These are phyloP conservation scores for Incumbomyces lentus DNA, from an alignment of 2,329 filamentous ascomycete genomes.

Conservation along the genomic window DNA sequence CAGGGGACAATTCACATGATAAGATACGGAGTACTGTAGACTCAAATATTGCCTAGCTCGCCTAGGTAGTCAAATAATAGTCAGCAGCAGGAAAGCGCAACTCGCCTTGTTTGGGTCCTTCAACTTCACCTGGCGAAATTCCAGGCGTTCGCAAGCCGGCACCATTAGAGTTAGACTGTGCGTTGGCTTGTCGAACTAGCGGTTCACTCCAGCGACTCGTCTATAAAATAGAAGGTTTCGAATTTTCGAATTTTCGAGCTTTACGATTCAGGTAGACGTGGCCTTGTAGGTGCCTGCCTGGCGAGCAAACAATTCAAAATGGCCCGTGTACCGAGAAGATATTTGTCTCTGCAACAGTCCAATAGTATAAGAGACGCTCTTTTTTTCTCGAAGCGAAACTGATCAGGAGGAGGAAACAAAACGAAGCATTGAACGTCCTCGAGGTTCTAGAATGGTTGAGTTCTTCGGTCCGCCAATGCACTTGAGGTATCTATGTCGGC, in stretches of 20 bases:
- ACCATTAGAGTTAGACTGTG: not conserved
- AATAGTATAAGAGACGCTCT: no score
- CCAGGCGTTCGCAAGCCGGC: not conserved
- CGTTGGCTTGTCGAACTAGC: constrained; percentile 4
- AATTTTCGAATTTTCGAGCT: not conserved
- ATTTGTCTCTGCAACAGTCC: no score
- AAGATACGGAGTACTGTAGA: no score
- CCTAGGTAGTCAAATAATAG: no score
- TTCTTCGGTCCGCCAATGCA: constrained; percentile 5
- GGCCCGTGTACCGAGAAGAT: no score
- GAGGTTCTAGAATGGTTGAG: not conserved
- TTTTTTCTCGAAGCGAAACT: no score
- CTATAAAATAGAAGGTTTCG: not conserved
- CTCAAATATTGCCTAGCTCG: not conserved
- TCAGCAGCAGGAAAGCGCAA: not conserved
- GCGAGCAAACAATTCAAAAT: no score
- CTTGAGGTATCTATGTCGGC: constrained; percentile 8
- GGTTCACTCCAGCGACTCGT: not conserved
- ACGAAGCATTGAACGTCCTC: constrained; percentile 1
- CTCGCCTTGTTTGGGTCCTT: no score
- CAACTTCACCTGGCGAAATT: not conserved
- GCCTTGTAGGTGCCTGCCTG: no score
- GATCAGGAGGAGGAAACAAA: not conserved
- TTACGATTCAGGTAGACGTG: not conserved
- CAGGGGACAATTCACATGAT: no score